A percentile compares a stretch with the other conserved stretches of the same genome.
phyloP scores from a whole-genome alignment of 1,139 yeast species.

The Hemisphaericaspora subhashii region DNA sequence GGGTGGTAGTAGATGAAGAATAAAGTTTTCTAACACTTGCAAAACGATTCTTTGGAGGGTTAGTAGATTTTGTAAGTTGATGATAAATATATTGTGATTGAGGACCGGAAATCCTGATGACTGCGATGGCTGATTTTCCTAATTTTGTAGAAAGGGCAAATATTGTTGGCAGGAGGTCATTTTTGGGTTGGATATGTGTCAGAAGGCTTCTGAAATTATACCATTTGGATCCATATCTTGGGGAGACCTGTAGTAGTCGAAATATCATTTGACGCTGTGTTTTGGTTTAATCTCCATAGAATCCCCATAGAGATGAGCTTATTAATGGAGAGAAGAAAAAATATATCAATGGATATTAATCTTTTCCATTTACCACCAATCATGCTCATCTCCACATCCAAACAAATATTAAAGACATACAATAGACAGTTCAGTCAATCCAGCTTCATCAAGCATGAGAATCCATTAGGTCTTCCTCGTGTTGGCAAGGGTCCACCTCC shows the following conservation, averaged over 20 bases:
- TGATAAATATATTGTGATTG: constrained; percentile 47
- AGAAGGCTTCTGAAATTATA: neutral
- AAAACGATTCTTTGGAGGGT: constrained; percentile 47
- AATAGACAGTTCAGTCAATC: constrained; percentile 6
- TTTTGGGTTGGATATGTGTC: neutral
- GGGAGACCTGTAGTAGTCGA: neutral
- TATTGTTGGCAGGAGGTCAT: constrained; percentile 55
- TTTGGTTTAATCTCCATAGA: too few species aligned
- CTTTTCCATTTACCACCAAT: too few species aligned
- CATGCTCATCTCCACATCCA: too few species aligned
- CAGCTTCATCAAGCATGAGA: constrained; percentile 23
- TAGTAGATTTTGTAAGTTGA: constrained; percentile 42
- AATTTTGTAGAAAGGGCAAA: constrained; percentile 88
- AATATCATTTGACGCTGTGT: neutral
- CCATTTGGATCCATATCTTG: neutral
- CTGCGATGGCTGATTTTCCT: constrained; percentile 84
- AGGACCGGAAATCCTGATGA: constrained; percentile 80
- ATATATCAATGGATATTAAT: too few species aligned
- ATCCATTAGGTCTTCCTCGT: constrained; percentile 56
- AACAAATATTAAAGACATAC: neutral
- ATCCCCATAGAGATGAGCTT: too few species aligned
- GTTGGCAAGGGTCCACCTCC: constrained; percentile 21
- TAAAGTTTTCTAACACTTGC: constrained; percentile 60
- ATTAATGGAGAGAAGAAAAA: neutral
- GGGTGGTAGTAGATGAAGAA: constrained; percentile 31